Conservation (phyloP, 345 rosid species). For the Raphanus sativus region DNA sequence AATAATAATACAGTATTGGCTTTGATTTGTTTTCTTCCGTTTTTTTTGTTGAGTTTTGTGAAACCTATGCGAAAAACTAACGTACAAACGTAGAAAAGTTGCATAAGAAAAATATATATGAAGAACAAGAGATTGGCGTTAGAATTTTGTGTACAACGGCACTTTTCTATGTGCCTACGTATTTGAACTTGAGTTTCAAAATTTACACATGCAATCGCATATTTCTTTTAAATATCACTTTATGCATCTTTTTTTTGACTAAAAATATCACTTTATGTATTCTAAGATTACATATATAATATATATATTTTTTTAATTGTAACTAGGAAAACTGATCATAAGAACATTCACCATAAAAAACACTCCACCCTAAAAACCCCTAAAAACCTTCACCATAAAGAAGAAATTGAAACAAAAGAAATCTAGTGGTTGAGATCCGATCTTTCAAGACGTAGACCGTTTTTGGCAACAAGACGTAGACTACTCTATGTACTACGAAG, state of each 20-base stretch:
- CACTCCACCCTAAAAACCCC: background rate
- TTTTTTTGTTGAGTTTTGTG: constrained; percentile 18
- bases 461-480: background rate
- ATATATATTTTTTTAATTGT: background rate
- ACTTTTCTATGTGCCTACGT: constrained; percentile 2
- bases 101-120: background rate
- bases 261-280: background rate
- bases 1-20: background rate
- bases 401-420: background rate
- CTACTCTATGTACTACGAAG: background rate
- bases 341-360: background rate
- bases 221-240: too few species aligned
- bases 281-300: too few species aligned
- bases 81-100: constrained; percentile 29
- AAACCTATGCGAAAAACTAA: constrained; percentile 21
- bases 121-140: background rate
- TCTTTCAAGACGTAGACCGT: constrained; percentile 22
- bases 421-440: constrained; percentile 27
- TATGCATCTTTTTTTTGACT: background rate
- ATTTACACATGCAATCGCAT: background rate
- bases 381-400: background rate
- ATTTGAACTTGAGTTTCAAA: background rate
- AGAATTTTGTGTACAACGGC: constrained; percentile 2
- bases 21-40: background rate
- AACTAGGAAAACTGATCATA: background rate